Evolutionary conservation across 2,329 filamentous ascomycete genomes (phyloP).

Genomic region (Tolypocladium ophioglossoides): DNA sequence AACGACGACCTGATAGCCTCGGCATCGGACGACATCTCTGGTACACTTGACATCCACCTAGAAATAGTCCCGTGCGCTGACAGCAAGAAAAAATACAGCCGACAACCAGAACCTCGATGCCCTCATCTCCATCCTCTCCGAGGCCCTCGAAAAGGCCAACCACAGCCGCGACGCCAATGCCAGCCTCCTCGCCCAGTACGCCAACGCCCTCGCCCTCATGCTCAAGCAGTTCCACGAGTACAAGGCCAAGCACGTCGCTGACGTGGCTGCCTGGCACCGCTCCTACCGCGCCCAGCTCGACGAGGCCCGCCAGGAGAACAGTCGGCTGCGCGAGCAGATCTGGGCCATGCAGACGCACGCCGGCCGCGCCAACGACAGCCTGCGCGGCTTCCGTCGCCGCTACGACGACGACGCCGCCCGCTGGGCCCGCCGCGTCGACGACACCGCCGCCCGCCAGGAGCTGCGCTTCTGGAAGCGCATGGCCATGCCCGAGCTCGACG

Average conservation of each 20-base stretch:
- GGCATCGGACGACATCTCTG: constrained; percentile 45
- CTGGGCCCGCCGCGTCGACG: constrained; percentile 42
- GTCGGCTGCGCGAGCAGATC: constrained; percentile 51
- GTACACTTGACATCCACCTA: constrained; percentile 20
- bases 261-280: constrained; percentile 54
- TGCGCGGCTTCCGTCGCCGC: constrained; percentile 45
- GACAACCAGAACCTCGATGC: constrained; percentile 51
- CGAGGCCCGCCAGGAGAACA: constrained; percentile 54
- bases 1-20: constrained; percentile 49
- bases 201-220: constrained; percentile 44
- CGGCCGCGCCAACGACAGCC: constrained; percentile 42
- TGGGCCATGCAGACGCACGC: constrained; percentile 57
- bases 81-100: constrained; percentile 23
- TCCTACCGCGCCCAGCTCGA: constrained; percentile 56
- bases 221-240: constrained; percentile 56
- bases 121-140: constrained; percentile 49
- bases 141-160: constrained; percentile 52
- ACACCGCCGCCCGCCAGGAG: constrained; percentile 44
- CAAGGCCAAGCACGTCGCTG: constrained; percentile 51
- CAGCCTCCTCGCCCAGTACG: constrained; percentile 46
- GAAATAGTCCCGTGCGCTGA: background rate
- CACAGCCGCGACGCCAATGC: constrained; percentile 51
- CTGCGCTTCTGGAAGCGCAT: constrained; percentile 56
- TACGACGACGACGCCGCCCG: constrained; percentile 46
- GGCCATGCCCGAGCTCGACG: constrained; percentile 49